Evolutionary conservation across 306 rosid species (phyloP).

Genomic region (Ormosia semicastrata): DNA sequence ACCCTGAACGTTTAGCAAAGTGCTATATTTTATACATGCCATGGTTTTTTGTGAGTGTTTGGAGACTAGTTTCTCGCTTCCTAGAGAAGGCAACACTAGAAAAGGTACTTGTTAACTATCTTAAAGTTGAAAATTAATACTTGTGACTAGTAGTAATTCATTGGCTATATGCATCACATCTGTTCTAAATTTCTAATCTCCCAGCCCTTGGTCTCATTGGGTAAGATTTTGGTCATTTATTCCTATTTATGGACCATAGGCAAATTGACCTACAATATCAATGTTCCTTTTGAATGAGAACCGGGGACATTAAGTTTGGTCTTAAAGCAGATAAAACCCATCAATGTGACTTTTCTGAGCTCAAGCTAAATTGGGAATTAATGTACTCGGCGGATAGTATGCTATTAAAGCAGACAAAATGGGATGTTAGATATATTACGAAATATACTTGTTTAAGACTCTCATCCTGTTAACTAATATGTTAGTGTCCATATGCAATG

Average conservation of each 20-base stretch:
- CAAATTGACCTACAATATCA: not conserved
- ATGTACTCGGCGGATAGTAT: not conserved
- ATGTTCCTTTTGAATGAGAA: not conserved
- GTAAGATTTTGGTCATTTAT: not conserved
- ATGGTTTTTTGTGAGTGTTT: conserved; percentile 80
- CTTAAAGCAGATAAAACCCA: not conserved
- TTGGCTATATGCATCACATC: not conserved
- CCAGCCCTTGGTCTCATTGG: not conserved
- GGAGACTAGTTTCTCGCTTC: conserved; percentile 84
- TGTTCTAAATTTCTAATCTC: not conserved
- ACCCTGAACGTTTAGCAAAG: conserved; percentile 87
- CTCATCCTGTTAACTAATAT: not conserved
- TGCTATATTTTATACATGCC: conserved; percentile 80
- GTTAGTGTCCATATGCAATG: not conserved
- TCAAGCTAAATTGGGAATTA: not conserved
- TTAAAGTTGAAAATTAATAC: not conserved
- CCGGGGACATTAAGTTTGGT: not conserved
- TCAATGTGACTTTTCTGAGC: not conserved
- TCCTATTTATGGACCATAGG: not conserved
- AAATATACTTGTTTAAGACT: not conserved
- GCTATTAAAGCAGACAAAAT: no score
- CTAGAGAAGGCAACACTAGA: conserved; percentile 77
- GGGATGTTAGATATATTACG: not conserved
- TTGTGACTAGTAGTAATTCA: not conserved
- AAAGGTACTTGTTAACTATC: conserved; percentile 52